Evolutionary conservation across 176 grass and related monocot genomes (phyloP), one percentile per base, ranked within the genome.

Genomic region (Musa schizocarpa): DNA sequence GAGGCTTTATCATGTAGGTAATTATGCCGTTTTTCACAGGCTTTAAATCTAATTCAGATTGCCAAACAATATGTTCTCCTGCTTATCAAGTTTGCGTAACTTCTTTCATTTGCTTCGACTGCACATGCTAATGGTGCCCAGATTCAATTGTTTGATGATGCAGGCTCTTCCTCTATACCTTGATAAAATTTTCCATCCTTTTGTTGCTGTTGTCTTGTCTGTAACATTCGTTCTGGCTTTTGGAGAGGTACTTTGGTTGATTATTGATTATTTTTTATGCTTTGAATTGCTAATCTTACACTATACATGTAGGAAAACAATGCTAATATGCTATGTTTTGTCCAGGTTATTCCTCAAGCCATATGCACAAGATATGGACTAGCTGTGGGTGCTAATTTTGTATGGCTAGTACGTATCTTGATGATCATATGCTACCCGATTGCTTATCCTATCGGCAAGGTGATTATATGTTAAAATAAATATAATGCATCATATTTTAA

Each of bases 311-410:
- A 56, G 34, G 78, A 49, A 82, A 64, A 27, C 24, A 86, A 71
- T 12, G 10, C 8, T 27, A 50, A 63, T 80, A 19, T 65, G 17
- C 74, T 77, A 76, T 86, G 52, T 78, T 50, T 62, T 63, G 9
- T 79, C 75, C 81, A 99, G 96, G 91, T 99, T 81, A 94, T 99
- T 84, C 96, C 96, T 75, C 96, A 99, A 92, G 96, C 96, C 78
- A 99, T 99, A 78, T 99, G 96, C 87, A 86, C 96, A 24, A 92
- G 96, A 88, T 99, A 99, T 83, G 96, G 96, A 76, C 83, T 99
- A 75, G 91, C 86, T 16, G 96, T 99, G 43, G 96, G 96, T 83
- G 96, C 96, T 80, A 99, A 89, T 88, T 88, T 99, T 79, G 96
- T 92, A 57, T 94, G 96, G 91, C 96, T 94, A 76, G 96, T 99